Percentiles rank a stretch among this genome's conserved stretches.
phyloP scores from a whole-genome alignment of 345 rosid genomes.

The Ricinus communis region DNA sequence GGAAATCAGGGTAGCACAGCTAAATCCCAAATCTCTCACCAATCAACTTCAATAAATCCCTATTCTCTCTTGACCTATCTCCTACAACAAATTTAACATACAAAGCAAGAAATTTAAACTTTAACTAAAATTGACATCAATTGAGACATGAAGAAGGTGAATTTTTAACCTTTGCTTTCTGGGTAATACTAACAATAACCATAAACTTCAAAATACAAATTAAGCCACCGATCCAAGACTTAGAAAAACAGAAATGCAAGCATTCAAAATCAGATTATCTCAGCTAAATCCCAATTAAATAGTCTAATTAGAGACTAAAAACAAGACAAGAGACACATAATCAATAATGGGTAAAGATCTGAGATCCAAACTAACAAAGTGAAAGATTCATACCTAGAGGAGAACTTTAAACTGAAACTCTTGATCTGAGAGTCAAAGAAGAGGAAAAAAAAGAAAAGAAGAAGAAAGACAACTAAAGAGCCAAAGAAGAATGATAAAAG shows the following conservation, averaged over 20 bases:
- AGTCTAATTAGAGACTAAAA: neutral
- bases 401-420: neutral
- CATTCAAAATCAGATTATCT: neutral
- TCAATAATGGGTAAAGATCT: slow-evolving; percentile 1
- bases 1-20: neutral
- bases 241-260: neutral
- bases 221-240: neutral
- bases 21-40: neutral
- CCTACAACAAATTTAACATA: no score
- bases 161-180: neutral
- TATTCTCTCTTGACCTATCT: no score
- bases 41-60: no score
- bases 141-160: neutral
- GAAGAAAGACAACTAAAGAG: neutral
- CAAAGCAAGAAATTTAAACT: neutral
- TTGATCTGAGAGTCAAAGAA: slow-evolving; percentile 11
- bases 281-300: neutral
- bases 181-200: neutral
- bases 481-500: no score
- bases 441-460: neutral
- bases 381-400: neutral
- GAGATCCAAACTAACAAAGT: neutral
- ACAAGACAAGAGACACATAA: neutral
- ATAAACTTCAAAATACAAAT: neutral
- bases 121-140: neutral